Base-by-base conservation (phyloP, 352 stramenopile species). In the Peronospora destructor region DNA sequence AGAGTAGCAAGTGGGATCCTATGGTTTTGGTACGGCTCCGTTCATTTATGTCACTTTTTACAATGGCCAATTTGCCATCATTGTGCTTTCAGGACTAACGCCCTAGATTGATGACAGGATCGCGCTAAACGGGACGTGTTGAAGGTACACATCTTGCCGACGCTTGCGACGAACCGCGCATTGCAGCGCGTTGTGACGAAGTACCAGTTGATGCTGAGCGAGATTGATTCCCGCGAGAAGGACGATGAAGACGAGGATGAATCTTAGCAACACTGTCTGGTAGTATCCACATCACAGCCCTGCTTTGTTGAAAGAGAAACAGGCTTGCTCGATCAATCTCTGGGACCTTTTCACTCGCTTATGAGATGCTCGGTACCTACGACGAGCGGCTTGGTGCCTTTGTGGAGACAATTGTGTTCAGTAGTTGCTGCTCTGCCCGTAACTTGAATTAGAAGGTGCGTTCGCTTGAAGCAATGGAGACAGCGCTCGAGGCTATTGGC, bases 181-280 rank as follows among this genome's bases (percentile, higher is more conserved):
- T 66, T 94, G 11, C 84, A 94, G 59, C 84, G 80, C 16, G 70
- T 94, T 10, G 80, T 90, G 32, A 73, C 73, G 26, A 91, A 91
- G 58, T 94, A 85, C 49, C 74, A 91, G 52, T 61, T 90, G 14
- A 87, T 91, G 74, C 53, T 91, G 34, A 77, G 73, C 39, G 81
- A 92, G 39, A 87, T 86, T 30, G 66, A 74, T 7, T 42, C 56
- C 0, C 67, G 67, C 25, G 70, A 85, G 32, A 65, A 61, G 25
- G 58, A 68, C 16, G 50, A 49, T 2, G 36, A 63, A 17, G 39
- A 62, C 21, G 45, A 60, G n/a, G 28, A 58, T 6, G 35, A 60
- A 13, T 45, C 35, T 43, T 49, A 58, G 53, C 32, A 54, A 45
- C 38, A 25, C 7, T 19, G 14, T 16, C 14, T 32, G 11, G 30